These are phyloP conservation scores for Tolypocladium album DNA, from an alignment of 2,329 filamentous ascomycete genomes.

Conservation along the genomic window DNA sequence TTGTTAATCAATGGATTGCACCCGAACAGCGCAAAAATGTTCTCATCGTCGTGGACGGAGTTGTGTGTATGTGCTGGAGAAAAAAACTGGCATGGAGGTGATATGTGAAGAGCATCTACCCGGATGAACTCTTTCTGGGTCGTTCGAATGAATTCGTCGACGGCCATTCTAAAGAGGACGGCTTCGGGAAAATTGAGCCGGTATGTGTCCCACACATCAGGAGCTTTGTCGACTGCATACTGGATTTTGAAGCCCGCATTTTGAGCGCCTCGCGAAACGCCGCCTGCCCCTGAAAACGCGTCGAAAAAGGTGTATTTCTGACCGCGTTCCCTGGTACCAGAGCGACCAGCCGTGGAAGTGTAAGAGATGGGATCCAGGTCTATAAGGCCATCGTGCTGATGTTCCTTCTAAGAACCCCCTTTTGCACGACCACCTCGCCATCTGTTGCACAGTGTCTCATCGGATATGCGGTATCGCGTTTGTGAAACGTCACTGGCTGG, in stretches of 20 bases:
- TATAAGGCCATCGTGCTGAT: background rate
- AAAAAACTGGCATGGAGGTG: slow-evolving; percentile 68
- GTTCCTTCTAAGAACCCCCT: slow-evolving; percentile 19
- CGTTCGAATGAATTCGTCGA: slow-evolving; percentile 36
- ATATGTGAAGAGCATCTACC: slow-evolving; percentile 63
- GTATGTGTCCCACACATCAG: slow-evolving; percentile 47
- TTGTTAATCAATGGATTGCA: slow-evolving; percentile 45
- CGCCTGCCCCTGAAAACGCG: slow-evolving; percentile 63
- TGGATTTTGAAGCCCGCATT: slow-evolving; percentile 44
- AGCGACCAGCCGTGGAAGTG: background rate
- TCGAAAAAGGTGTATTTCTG: slow-evolving; percentile 60
- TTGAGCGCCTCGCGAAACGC: slow-evolving; percentile 54
- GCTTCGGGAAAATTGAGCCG: slow-evolving; percentile 43
- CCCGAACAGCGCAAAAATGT: slow-evolving; percentile 48
- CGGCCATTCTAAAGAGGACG: slow-evolving; percentile 34
- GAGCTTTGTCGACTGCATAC: slow-evolving; percentile 55
- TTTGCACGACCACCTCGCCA: slow-evolving; percentile 17
- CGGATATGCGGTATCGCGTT: slow-evolving; percentile 13
- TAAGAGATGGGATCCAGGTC: background rate
- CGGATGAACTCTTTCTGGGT: slow-evolving; percentile 19
- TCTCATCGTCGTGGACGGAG: slow-evolving; percentile 59
- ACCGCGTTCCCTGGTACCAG: slow-evolving; percentile 4
- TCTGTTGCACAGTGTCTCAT: slow-evolving; percentile 21
- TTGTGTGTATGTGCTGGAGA: slow-evolving; percentile 60
- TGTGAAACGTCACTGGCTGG: slow-evolving; percentile 17